phyloP scores from a whole-genome alignment of 78 protist species.

The Parvularia atlantis region DNA sequence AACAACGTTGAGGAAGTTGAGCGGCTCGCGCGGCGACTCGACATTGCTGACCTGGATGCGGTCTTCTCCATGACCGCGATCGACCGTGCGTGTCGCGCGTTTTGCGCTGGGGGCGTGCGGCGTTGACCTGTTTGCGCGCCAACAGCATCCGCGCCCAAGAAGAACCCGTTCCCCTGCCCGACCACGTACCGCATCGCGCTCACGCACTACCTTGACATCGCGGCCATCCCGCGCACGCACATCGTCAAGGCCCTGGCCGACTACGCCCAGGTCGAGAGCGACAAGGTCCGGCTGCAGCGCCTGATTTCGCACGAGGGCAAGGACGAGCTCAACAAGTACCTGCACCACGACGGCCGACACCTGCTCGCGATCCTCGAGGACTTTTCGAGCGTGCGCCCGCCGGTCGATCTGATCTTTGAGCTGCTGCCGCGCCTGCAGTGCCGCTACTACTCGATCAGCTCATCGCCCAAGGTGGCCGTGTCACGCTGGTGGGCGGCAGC shows the following conservation, averaged over 20 bases:
- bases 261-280: background rate
- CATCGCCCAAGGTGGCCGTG: conserved; percentile 41
- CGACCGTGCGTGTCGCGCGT: background rate
- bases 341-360: background rate
- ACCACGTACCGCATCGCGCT: conserved; percentile 32
- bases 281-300: background rate
- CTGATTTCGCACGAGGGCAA: conserved; percentile 10
- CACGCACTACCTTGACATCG: conserved; percentile 26
- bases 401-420: conserved; percentile 63
- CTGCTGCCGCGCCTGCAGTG: conserved; percentile 68
- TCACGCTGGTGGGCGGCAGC: too few species aligned
- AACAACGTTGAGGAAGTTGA: conserved; percentile 52
- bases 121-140: background rate
- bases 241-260: conserved; percentile 15
- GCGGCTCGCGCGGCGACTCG: conserved; percentile 11
- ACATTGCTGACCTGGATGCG: conserved; percentile 7
- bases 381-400: conserved; percentile 40
- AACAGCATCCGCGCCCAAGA: background rate
- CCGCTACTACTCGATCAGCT: conserved; percentile 83
- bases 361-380: conserved; percentile 25
- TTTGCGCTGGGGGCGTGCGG: too few species aligned
- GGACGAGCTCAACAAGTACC: background rate
- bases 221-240: background rate
- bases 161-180: conserved; percentile 35
- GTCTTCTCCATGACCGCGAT: too few species aligned